Percentiles rank a stretch among this genome's conserved stretches.
phyloP scores from a whole-genome alignment of 1,284 basidiomycete genomes.

The Boletus semigastroideus region DNA sequence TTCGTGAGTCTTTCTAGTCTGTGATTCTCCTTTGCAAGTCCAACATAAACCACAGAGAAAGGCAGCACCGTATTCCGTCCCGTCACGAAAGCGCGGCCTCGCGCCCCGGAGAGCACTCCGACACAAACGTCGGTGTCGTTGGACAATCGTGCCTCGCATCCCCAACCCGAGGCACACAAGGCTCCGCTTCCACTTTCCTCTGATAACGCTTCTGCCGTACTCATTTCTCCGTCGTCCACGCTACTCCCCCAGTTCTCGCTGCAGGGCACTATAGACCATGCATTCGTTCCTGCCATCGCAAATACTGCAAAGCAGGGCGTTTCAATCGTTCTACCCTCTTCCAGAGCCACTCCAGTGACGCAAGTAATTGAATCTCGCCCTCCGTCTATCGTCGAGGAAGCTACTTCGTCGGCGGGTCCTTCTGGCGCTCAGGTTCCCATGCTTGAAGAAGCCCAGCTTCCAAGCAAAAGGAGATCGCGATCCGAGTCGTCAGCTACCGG shows the following conservation, averaged over 20 bases:
- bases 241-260: slow-evolving; percentile 15
- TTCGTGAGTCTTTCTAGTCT: slow-evolving; percentile 54
- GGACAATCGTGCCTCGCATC: slow-evolving; percentile 24
- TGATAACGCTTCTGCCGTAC: neutral
- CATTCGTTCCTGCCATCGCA: neutral
- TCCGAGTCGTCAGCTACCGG: slow-evolving; percentile 16
- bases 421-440: slow-evolving; percentile 2
- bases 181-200: neutral
- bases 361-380: neutral
- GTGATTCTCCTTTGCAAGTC: neutral
- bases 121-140: slow-evolving; percentile 40
- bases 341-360: slow-evolving; percentile 8
- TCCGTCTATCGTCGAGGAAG: slow-evolving; percentile 2
- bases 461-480: slow-evolving; percentile 10
- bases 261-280: slow-evolving; percentile 3
- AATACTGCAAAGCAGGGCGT: slow-evolving; percentile 10
- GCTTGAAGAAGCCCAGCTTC: slow-evolving; percentile 7
- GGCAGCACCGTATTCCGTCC: slow-evolving; percentile 69
- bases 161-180: slow-evolving; percentile 5
- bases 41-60: slow-evolving; percentile 52
- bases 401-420: neutral
- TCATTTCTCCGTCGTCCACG: slow-evolving; percentile 23
- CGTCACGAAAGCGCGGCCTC: slow-evolving; percentile 51
- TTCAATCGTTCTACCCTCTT: slow-evolving; percentile 25
- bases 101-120: slow-evolving; percentile 28